Percentiles rank a stretch among this genome's conserved stretches.
phyloP scores from a whole-genome alignment of 176 grass and related monocot species.

The Chrysopogon serrulatus region DNA sequence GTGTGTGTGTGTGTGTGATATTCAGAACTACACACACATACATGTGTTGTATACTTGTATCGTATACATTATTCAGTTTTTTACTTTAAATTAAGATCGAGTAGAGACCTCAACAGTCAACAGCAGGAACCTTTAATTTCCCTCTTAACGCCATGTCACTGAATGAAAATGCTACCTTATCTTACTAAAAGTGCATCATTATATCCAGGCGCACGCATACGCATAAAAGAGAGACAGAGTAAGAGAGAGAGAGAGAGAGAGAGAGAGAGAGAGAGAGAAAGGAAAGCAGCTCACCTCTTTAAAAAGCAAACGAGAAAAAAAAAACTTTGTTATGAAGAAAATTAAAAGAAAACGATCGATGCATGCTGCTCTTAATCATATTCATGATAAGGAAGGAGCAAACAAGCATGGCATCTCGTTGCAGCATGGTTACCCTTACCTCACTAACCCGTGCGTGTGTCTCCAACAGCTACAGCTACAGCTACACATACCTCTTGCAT shows the following conservation, averaged over 20 bases:
- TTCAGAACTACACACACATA: too few relatives aligned
- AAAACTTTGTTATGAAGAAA: background rate
- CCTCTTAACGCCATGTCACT: conserved; percentile 10
- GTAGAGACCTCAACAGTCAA: background rate
- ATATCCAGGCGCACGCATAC: background rate
- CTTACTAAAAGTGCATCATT: conserved; percentile 14
- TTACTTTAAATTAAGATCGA: background rate
- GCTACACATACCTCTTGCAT: too few relatives aligned
- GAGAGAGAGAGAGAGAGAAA: background rate
- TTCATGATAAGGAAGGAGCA: background rate
- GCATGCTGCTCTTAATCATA: conserved; percentile 22
- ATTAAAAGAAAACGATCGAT: background rate
- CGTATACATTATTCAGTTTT: background rate
- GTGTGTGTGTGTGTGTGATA: background rate
- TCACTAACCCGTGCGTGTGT: background rate
- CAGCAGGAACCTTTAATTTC: conserved; percentile 4
- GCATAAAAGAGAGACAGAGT: background rate
- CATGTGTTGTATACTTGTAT: background rate
- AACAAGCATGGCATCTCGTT: conserved; percentile 2
- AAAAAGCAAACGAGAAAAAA: background rate
- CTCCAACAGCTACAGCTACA: too few relatives aligned
- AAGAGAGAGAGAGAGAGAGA: background rate
- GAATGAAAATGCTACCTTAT: conserved; percentile 18
- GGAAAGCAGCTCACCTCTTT: conserved; percentile 26
- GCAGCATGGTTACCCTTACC: conserved; percentile 17